Evolutionary conservation across 352 stramenopile species (phyloP).

Genomic region (Phytophthora cactorum): DNA sequence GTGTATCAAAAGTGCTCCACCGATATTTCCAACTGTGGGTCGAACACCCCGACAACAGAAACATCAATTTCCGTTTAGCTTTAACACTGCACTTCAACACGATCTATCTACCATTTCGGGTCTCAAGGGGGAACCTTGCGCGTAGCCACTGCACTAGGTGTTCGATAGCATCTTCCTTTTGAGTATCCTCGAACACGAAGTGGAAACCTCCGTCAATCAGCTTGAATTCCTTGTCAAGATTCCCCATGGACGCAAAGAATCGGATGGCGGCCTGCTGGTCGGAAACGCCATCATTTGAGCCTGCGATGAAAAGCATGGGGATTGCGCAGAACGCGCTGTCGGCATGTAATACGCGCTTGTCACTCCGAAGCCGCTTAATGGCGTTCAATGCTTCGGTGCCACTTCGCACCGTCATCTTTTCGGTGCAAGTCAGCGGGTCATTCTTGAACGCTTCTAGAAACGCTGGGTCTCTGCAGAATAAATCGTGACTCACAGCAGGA

Average conservation of each 20-base stretch:
- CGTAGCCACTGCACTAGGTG: conserved; percentile 31
- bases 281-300: conserved; percentile 54
- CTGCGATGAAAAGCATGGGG: conserved; percentile 48
- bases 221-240: conserved; percentile 61
- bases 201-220: conserved; percentile 57
- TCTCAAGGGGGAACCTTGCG: conserved; percentile 28
- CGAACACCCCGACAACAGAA: too few relatives aligned
- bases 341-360: conserved; percentile 25
- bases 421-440: conserved; percentile 57
- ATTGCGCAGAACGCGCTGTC: conserved; percentile 28
- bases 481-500: conserved; percentile 52
- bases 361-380: conserved; percentile 34
- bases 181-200: conserved; percentile 60
- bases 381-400: conserved; percentile 35
- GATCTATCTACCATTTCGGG: not conserved
- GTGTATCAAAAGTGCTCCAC: too few relatives aligned
- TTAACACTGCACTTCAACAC: too few relatives aligned
- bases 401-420: conserved; percentile 48
- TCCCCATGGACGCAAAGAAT: conserved; percentile 49
- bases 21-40: too few relatives aligned
- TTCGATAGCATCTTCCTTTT: conserved; percentile 29
- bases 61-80: too few relatives aligned
- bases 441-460: conserved; percentile 60
- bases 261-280: conserved; percentile 36
- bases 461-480: conserved; percentile 40